Base-by-base conservation (phyloP, 2,329 filamentous ascomycete genomes). In the Fusarium piperis region DNA sequence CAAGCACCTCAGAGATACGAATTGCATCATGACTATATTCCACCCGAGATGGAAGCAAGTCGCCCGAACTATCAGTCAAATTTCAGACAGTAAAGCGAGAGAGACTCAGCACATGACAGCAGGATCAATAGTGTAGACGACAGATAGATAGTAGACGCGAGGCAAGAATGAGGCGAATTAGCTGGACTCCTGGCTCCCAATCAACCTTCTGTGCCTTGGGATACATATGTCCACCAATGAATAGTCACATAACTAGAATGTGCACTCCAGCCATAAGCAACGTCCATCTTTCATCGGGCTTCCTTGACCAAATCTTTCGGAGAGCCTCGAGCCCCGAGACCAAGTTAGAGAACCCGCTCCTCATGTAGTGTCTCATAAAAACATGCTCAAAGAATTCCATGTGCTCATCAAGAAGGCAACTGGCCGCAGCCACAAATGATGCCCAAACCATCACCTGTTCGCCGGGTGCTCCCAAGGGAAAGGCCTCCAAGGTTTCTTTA, bases 401-500 rank as follows among this genome's bases (percentile, higher is more conserved):
- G 28, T 74, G 72, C 28, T 73, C 70, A 6, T 67, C 61, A 8
- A 67, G 35, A 2, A 69, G 38, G 33, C 63, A 69, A 30, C 60
- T 64, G 1, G 70, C 71, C 4, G 67, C 72, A 12, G 68, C 72
- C 8, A 74, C 58, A 20, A 74, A 74, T 2, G 63, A 67, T 8
- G 72, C 63, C 70, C 70, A 73, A 8, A 73, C 62, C n/a, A 73
- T 39, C 5, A 73, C 70, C 16, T 69, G 67, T 38, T 60, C 71
- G 6, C 70, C 68, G 1, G 70, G 65, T 0, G 68, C 61, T 7
- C 44, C 60, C 1, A 38, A 11, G 1, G 68, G 70, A 9, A 74
- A 65, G 4, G 65, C 41, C 13, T 71, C 48, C n/a, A 74, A 48
- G 2, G 72, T 73, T 15, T 67, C 59, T 7, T 65, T 71, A n/a